Evolutionary conservation across 202 grass and related monocot species (phyloP).

Genomic region (Elaeis oleifera): DNA sequence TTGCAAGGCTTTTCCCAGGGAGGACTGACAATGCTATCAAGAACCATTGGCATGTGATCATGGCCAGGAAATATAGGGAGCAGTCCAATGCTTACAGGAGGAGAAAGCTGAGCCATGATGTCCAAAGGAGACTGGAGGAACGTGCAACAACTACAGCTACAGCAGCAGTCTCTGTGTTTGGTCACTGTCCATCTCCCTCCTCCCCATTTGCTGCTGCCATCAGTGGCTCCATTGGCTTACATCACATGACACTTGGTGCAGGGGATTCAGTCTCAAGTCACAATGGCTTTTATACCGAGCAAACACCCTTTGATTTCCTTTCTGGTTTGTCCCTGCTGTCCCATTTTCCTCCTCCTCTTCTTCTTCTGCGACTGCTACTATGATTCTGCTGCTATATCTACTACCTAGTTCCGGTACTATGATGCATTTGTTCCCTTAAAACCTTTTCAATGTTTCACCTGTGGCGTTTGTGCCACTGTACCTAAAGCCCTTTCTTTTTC

Average conservation of each 20-base stretch:
- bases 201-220: not conserved
- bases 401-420: not conserved
- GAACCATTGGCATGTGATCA: slow-evolving; percentile 28
- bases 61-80: slow-evolving; percentile 28
- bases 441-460: too few species aligned
- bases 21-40: slow-evolving; percentile 27
- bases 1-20: slow-evolving; percentile 22
- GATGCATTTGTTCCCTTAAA: too few species aligned
- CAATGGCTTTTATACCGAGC: not conserved
- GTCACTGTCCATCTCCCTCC: not conserved
- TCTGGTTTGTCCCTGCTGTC: not conserved
- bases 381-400: not conserved
- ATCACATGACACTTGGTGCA: not conserved
- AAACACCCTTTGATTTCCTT: not conserved
- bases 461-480: too few species aligned
- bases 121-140: not conserved
- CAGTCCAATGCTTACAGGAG: slow-evolving; percentile 16
- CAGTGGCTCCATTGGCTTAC: not conserved
- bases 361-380: not conserved
- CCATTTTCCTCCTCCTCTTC: not conserved
- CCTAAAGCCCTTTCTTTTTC: too few species aligned
- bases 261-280: not conserved
- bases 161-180: not conserved
- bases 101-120: slow-evolving; percentile 12
- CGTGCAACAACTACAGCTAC: too few species aligned